These are phyloP conservation scores for Acacia crassicarpa DNA, from an alignment of 306 rosid genomes.

Conservation along the genomic window DNA sequence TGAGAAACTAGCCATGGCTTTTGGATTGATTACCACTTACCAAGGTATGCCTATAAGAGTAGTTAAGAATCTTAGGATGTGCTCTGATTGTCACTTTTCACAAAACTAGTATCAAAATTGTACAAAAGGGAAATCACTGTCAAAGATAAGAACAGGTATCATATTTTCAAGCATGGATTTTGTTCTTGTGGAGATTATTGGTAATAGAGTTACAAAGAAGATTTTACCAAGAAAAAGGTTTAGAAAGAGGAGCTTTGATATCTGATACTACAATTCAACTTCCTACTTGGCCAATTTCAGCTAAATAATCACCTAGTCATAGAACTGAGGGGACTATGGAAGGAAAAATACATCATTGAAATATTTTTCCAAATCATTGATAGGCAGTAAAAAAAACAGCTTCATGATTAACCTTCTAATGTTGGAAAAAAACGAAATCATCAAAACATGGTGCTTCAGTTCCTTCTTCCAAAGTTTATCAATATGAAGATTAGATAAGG, in stretches of 20 bases:
- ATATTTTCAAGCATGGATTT: conserved; percentile 57
- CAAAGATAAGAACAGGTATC: conserved; percentile 72
- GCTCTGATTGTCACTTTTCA: conserved; percentile 81
- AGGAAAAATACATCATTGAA: background rate
- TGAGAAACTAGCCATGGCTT: conserved; percentile 80
- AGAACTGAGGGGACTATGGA: conserved; percentile 16
- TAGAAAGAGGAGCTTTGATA: background rate
- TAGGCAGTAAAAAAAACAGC: conserved; percentile 22
- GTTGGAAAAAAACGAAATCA: conserved; percentile 74
- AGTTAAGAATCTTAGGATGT: conserved; percentile 74
- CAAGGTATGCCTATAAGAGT: conserved; percentile 57
- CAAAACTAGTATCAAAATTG: conserved; percentile 58
- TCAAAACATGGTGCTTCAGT: conserved; percentile 56
- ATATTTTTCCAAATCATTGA: conserved; percentile 15
- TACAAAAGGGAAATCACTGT: conserved; percentile 61
- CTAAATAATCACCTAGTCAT: background rate
- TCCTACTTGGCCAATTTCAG: background rate
- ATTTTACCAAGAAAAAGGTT: background rate
- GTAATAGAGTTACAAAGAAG: conserved; percentile 31
- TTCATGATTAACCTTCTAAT: conserved; percentile 39
- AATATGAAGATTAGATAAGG: conserved; percentile 62
- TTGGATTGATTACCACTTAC: conserved; percentile 59
- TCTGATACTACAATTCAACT: conserved; percentile 23
- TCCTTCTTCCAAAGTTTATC: conserved; percentile 73
- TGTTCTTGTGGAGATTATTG: conserved; percentile 79